Base-by-base conservation (phyloP, 106 monocot genomes). In the Apostasia shenzhenica region DNA sequence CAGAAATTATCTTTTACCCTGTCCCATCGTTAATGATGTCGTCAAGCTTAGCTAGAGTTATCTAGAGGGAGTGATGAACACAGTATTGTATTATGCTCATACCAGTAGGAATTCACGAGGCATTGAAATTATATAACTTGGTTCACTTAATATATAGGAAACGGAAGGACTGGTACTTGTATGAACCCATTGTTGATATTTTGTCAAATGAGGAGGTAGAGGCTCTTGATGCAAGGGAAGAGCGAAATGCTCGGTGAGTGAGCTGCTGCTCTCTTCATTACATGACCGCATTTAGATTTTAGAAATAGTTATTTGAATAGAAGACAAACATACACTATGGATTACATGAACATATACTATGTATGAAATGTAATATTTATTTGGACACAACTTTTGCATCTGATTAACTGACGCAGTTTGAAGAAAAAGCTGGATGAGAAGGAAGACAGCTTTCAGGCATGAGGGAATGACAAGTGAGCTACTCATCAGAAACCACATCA, bases 121-220 rank as follows among this genome's bases (percentile, higher is more conserved):
- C 26, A 26, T 26, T 26, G 26, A 26, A 26, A 26, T 26, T 64
- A 40, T 48, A 57, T 14, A 66, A 26, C 12, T 78, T 78, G 53
- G 48, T 54, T 75, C 50, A 14, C 66, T 3, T 76, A 8, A 8
- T 65, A 8, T 65, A 64, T 74, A 89, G 93, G 71, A 95, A 91
- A 83, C 81, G 83, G 68, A 91, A 95, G 70, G 91, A 95, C 13
- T 88, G 88, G 91, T 81, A 86, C 77, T 50, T 91, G 69, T 91
- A 88, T 66, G 91, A 88, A 68, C 91, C 95, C 12, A 72, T 82
- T 72, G 81, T 95, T 60, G 95, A 95, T 75, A 71, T 88, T 37
- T 48, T 95, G 62, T 76, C 91, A 56, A 88, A 82, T 71, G 91
- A 95, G 51, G 95, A 88, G 84, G 83, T 73, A 11, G 86, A 67